A percentile compares a stretch with the other conserved stretches of the same genome.
These are phyloP conservation scores for Umbilicaria muhlenbergii DNA, from an alignment of 495 filamentous ascomycete species.

Conservation along the genomic window DNA sequence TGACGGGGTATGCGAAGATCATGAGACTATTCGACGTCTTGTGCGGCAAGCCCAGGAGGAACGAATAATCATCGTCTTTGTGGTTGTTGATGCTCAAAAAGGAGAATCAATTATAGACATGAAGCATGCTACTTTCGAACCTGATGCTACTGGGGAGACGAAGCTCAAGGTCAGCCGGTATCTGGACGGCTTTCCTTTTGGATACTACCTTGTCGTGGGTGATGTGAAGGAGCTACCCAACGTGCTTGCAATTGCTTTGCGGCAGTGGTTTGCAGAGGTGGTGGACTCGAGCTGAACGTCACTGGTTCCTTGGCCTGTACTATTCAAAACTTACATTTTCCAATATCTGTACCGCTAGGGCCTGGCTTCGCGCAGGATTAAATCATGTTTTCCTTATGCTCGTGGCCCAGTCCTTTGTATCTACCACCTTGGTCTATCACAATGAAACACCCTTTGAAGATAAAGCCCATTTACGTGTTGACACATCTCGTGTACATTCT, in stretches of 20 bases:
- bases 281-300: slow-evolving; percentile 27
- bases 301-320: too few relatives aligned
- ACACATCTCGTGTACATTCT: too few relatives aligned
- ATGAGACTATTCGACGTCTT: slow-evolving; percentile 65
- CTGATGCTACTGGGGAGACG: slow-evolving; percentile 42
- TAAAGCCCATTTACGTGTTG: too few relatives aligned
- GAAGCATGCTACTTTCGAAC: slow-evolving; percentile 61
- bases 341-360: too few relatives aligned
- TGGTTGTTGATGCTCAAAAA: slow-evolving; percentile 74
- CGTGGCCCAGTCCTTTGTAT: too few relatives aligned
- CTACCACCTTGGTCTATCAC: too few relatives aligned
- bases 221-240: slow-evolving; percentile 82
- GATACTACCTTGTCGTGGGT: slow-evolving; percentile 86
- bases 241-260: slow-evolving; percentile 72
- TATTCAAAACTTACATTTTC: too few relatives aligned
- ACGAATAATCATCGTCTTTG: slow-evolving; percentile 93
- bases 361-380: too few relatives aligned
- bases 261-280: slow-evolving; percentile 95
- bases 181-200: slow-evolving; percentile 88
- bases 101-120: slow-evolving; percentile 62
- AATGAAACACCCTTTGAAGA: too few relatives aligned
- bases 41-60: slow-evolving; percentile 81
- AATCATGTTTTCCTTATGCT: too few relatives aligned
- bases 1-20: slow-evolving; percentile 83
- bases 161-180: slow-evolving; percentile 71